Conservation (phyloP, 2,329 filamentous ascomycete genomes). For the Cucurbitaria berberidis region DNA sequence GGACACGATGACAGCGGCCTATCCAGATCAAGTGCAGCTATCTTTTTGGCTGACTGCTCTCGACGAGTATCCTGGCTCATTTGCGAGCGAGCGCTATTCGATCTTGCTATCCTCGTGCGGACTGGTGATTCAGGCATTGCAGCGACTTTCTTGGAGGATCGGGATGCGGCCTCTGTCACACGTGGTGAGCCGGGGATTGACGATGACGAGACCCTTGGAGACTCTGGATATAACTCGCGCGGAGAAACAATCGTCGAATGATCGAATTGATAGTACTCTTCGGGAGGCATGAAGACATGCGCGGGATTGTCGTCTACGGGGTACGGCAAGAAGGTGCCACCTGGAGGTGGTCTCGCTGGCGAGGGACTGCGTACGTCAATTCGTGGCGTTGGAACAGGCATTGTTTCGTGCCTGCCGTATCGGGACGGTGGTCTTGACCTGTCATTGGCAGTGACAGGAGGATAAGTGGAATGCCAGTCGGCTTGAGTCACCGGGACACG, state of each 20-base stretch:
- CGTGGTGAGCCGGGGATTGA: constrained; percentile 29
- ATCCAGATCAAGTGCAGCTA: constrained; percentile 21
- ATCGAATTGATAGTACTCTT: constrained; percentile 50
- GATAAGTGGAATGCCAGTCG: constrained; percentile 43
- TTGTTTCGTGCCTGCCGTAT: constrained; percentile 36
- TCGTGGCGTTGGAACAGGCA: constrained; percentile 37
- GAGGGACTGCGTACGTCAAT: constrained; percentile 44
- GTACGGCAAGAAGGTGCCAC: constrained; percentile 49
- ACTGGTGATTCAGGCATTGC: constrained; percentile 29
- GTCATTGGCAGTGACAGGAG: constrained; percentile 28
- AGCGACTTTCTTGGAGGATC: constrained; percentile 11
- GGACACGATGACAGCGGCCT: constrained; percentile 66
- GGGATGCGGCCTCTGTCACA: constrained; percentile 20
- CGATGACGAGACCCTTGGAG: constrained; percentile 28
- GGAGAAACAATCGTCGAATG: constrained; percentile 32
- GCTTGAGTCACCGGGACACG: constrained; percentile 32
- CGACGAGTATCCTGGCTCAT: constrained; percentile 29
- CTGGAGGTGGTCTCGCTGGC: constrained; percentile 34
- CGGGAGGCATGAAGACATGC: constrained; percentile 52
- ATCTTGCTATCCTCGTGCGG: constrained; percentile 28
- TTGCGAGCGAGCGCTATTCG: constrained; percentile 37
- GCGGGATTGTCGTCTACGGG: constrained; percentile 51
- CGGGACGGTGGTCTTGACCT: constrained; percentile 37
- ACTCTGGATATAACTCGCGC: constrained; percentile 31
- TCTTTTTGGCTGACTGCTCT: constrained; percentile 18